phyloP scores from a whole-genome alignment of 805 yeast species.

The Metschnikowia koreensis region DNA sequence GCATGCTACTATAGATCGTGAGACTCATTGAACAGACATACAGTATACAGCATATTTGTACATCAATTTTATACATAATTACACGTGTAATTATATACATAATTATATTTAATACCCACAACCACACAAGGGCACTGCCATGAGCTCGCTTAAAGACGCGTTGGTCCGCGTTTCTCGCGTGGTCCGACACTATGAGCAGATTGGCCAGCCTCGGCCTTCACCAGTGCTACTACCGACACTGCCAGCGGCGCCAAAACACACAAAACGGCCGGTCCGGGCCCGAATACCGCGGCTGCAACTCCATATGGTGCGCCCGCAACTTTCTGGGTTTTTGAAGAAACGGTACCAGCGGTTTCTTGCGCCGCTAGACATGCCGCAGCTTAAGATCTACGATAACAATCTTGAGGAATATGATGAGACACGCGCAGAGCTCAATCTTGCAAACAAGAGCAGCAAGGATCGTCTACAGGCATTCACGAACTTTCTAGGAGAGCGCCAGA shows the following conservation, averaged over 20 bases:
- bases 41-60: no score
- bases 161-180: conserved; percentile 34
- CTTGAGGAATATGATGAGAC: conserved; percentile 22
- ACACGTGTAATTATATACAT: no score
- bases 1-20: no score
- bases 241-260: conserved; percentile 1
- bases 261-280: not conserved
- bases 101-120: no score
- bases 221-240: conserved; percentile 8
- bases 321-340: conserved; percentile 20
- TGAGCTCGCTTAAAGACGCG: conserved; percentile 35
- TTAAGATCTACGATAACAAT: conserved; percentile 30
- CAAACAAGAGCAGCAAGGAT: conserved; percentile 17
- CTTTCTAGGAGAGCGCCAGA: conserved; percentile 28
- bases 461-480: conserved; percentile 22
- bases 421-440: conserved; percentile 30
- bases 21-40: no score
- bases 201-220: conserved; percentile 7
- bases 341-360: conserved; percentile 32
- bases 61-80: no score
- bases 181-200: conserved; percentile 26
- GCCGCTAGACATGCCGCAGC: conserved; percentile 34
- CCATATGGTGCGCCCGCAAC: conserved; percentile 13
- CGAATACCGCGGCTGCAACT: conserved; percentile 15
- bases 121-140: conserved; percentile 8